Evolutionary conservation across 495 filamentous ascomycete species (phyloP).

Genomic region (Opeltia flavorubescens): DNA sequence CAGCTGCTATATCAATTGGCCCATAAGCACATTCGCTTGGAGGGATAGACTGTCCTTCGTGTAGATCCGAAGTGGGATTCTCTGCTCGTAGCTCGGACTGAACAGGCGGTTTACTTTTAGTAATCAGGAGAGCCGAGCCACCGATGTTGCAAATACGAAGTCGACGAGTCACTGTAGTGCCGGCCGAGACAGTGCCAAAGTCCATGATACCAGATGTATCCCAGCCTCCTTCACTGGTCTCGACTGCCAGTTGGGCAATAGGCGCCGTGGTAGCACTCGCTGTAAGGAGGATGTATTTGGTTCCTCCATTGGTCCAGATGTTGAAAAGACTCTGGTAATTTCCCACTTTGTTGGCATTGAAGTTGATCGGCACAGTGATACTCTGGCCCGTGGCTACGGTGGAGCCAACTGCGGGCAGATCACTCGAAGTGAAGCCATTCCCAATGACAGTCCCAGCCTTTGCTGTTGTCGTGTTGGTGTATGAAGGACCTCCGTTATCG

Average conservation of each 20-base stretch:
- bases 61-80: conserved; percentile 7
- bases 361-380: conserved; percentile 17
- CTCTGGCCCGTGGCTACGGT: conserved; percentile 15
- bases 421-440: conserved; percentile 17
- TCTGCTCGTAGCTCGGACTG: conserved; percentile 14
- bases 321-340: conserved; percentile 17
- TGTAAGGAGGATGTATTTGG: conserved; percentile 16
- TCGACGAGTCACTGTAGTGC: conserved; percentile 12
- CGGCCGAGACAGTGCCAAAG: conserved; percentile 19
- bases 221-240: conserved; percentile 20
- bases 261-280: conserved; percentile 18
- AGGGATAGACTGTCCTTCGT: conserved; percentile 17
- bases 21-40: conserved; percentile 17
- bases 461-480: conserved; percentile 16
- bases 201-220: conserved; percentile 14
- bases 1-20: conserved; percentile 16
- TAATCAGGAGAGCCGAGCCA: conserved; percentile 22
- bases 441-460: conserved; percentile 11
- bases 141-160: conserved; percentile 24
- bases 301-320: conserved; percentile 21
- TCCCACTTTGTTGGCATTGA: conserved; percentile 16
- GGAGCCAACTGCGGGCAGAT: conserved; percentile 17
- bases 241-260: conserved; percentile 19
- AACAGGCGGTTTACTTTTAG: conserved; percentile 22
- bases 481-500: conserved; percentile 6